These are phyloP conservation scores for Mycosphaerella arachidis DNA, from an alignment of 2,329 filamentous ascomycete genomes.

Conservation along the genomic window DNA sequence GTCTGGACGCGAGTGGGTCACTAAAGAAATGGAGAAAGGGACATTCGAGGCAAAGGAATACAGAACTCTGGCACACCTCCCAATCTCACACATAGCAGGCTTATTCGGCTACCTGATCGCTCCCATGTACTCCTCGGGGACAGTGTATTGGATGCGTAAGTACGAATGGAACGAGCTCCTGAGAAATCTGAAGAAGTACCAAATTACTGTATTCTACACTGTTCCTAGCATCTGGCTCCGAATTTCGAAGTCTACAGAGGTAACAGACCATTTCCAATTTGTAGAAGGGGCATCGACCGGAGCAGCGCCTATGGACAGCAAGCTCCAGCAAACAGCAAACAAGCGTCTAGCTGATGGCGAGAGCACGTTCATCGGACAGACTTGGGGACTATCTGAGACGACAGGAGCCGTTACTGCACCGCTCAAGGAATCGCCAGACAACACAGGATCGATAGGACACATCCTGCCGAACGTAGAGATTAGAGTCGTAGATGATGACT, in stretches of 20 bases:
- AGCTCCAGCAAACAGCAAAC: conserved; percentile 39
- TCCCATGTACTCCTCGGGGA: conserved; percentile 32
- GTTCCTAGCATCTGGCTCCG: conserved; percentile 38
- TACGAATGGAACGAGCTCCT: conserved; percentile 37
- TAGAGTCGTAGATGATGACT: conserved; percentile 41
- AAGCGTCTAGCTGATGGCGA: conserved; percentile 21
- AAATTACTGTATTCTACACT: conserved; percentile 38
- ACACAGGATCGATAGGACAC: conserved; percentile 30
- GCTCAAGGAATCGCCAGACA: conserved; percentile 33
- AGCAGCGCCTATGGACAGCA: conserved; percentile 37
- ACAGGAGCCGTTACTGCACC: conserved; percentile 36
- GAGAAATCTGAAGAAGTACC: conserved; percentile 33
- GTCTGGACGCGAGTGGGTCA: conserved; percentile 23
- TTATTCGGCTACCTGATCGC: conserved; percentile 39
- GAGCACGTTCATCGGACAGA: conserved; percentile 37
- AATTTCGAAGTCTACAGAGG: conserved; percentile 36
- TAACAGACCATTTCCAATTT: conserved; percentile 31
- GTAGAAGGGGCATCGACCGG: conserved; percentile 37
- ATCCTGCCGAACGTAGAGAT: conserved; percentile 39
- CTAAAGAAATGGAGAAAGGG: conserved; percentile 21
- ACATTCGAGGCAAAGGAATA: conserved; percentile 22
- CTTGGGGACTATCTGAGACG: conserved; percentile 34
- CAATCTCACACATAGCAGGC: conserved; percentile 87
- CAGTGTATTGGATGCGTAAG: conserved; percentile 38
- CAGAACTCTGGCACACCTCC: conserved; percentile 60